These are phyloP conservation scores for Arthroderma sp. DNA, from an alignment of 2,329 filamentous ascomycete species.

Conservation along the genomic window DNA sequence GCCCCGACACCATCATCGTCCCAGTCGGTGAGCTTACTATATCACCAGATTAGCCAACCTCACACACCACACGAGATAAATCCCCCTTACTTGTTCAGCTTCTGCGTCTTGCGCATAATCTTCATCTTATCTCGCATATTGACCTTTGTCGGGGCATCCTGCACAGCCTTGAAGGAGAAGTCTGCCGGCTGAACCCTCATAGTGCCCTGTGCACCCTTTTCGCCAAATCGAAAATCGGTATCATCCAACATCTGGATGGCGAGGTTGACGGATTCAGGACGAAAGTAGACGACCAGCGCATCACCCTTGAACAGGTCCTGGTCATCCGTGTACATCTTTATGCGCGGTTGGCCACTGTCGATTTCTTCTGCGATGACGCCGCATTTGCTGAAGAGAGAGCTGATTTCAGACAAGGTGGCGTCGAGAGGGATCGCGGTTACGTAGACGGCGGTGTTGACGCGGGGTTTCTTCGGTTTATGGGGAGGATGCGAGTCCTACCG, in stretches of 20 bases:
- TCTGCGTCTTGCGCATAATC: conserved; percentile 82
- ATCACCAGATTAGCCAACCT: neutral
- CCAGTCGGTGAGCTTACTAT: conserved; percentile 84
- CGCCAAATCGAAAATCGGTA: conserved; percentile 58
- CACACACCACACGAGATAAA: neutral
- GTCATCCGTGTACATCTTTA: conserved; percentile 83
- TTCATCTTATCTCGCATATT: conserved; percentile 66
- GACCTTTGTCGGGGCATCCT: conserved; percentile 47
- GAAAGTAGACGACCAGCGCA: conserved; percentile 86
- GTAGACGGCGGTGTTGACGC: conserved; percentile 80
- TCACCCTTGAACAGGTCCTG: conserved; percentile 84
- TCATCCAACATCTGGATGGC: conserved; percentile 43
- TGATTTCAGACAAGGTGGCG: conserved; percentile 66
- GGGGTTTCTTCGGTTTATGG: conserved; percentile 32
- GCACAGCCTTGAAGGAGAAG: conserved; percentile 78
- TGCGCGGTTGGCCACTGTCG: conserved; percentile 71
- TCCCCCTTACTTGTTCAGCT: conserved; percentile 51
- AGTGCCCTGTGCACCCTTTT: conserved; percentile 42
- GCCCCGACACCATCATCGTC: conserved; percentile 65
- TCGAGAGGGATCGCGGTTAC: conserved; percentile 77
- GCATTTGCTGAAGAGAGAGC: conserved; percentile 73
- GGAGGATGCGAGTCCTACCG: conserved; percentile 5
- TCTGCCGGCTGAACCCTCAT: conserved; percentile 81
- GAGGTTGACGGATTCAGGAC: conserved; percentile 75
- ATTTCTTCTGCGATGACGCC: conserved; percentile 92